Conservation (phyloP, 2,329 filamentous ascomycete species). For the Podosphaera leucotricha region DNA sequence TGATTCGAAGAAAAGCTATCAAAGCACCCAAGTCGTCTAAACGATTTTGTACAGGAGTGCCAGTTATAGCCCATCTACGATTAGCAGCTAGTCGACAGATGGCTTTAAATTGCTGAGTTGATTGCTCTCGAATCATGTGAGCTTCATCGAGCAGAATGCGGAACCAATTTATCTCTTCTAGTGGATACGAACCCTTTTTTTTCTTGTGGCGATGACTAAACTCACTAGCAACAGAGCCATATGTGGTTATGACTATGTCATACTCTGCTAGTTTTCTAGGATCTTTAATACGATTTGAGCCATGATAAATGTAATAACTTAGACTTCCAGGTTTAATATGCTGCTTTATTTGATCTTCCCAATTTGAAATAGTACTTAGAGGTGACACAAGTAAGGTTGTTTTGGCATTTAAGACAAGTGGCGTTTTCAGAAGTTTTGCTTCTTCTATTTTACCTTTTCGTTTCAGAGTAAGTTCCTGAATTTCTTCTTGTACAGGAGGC, state of each 20-base stretch:
- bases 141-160: conserved; percentile 86
- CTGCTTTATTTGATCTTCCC: conserved; percentile 74
- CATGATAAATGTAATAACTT: conserved; percentile 69
- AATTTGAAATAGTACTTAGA: conserved; percentile 77
- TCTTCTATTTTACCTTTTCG: conserved; percentile 13
- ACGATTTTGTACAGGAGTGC: conserved; percentile 84
- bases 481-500: conserved; percentile 18
- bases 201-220: conserved; percentile 37
- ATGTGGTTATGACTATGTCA: conserved; percentile 81
- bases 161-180: conserved; percentile 73
- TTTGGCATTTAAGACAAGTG: conserved; percentile 41
- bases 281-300: conserved; percentile 48
- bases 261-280: conserved; percentile 42
- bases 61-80: conserved; percentile 89
- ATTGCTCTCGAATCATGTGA: conserved; percentile 75
- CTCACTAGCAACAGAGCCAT: conserved; percentile 68
- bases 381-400: conserved; percentile 75
- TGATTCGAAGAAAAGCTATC: conserved; percentile 62
- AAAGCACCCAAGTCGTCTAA: conserved; percentile 75
- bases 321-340: conserved; percentile 46
- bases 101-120: conserved; percentile 60
- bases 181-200: conserved; percentile 35
- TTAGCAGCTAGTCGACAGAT: conserved; percentile 59
- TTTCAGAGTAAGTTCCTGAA: conserved; percentile 14
- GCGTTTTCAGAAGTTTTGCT: conserved; percentile 15